phyloP scores from a whole-genome alignment of 768 basidiomycete genomes.

The Termitomyces sp. region DNA sequence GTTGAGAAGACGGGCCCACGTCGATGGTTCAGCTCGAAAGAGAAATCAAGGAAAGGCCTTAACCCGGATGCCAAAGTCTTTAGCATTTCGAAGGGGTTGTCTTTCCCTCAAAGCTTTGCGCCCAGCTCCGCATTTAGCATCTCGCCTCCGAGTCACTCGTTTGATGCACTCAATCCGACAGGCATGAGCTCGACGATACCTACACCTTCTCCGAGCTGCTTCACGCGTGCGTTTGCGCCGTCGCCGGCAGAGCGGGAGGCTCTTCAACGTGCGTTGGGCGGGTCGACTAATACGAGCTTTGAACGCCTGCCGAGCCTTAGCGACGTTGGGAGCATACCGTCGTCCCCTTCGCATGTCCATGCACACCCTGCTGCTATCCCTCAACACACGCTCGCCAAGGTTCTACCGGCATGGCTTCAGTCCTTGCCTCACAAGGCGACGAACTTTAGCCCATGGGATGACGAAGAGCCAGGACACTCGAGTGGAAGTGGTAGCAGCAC shows the following conservation, averaged over 20 bases:
- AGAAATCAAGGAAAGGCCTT: constrained; percentile 59
- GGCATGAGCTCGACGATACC: constrained; percentile 37
- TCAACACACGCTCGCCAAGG: constrained; percentile 21
- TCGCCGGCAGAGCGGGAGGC: constrained; percentile 86
- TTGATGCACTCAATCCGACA: constrained; percentile 59
- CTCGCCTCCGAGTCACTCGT: constrained; percentile 19
- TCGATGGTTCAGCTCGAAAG: constrained; percentile 45
- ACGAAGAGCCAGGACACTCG: constrained; percentile 44
- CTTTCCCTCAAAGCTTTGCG: constrained; percentile 15
- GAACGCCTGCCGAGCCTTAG: constrained; percentile 76
- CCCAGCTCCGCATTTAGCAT: constrained; percentile 10
- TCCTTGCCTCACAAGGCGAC: constrained; percentile 63
- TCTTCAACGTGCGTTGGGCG: constrained; percentile 72
- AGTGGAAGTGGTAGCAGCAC: constrained; percentile 5
- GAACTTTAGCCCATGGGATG: constrained; percentile 82
- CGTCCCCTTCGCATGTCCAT: constrained; percentile 57
- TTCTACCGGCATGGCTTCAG: constrained; percentile 64
- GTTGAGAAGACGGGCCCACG: constrained; percentile 31
- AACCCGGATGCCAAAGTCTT: constrained; percentile 89
- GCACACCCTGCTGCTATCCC: constrained; percentile 22
- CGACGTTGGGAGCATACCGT: constrained; percentile 67
- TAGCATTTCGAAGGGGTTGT: constrained; percentile 38
- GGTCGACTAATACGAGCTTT: constrained; percentile 68
- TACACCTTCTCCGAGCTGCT: constrained; percentile 40
- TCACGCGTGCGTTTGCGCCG: constrained; percentile 81